Base-by-base conservation (phyloP, 108 stramenopile genomes). In the Aurantiochytrium sp. region DNA sequence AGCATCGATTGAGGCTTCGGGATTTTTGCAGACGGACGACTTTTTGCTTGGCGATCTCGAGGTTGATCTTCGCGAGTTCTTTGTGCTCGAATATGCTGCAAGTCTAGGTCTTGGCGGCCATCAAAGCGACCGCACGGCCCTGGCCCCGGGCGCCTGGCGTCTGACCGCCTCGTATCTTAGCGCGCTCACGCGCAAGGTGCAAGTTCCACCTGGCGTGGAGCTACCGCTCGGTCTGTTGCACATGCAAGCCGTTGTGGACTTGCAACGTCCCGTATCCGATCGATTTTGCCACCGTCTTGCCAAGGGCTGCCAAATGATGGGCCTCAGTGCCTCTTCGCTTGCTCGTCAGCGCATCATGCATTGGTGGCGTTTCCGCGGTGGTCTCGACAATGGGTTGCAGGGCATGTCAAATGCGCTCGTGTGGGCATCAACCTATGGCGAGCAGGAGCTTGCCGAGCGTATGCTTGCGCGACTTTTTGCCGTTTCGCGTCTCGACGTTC, bases 21-120 rank as follows among this genome's bases (percentile, higher is more conserved):
- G n/a, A 12, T 53, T 83, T 12, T 53, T 83, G 19, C 23, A 12
- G 6, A 12, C 19, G 25, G 76, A 83, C 28, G 49, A 47, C 49
- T 83, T 83, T 83, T 35, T 83, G 76, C 76, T 83, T 25, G 76
- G 76, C 10, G 51, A 53, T 45, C 76, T 83, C 49, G 76, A 83
- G 23, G 51, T 83, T 43, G 76, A 83, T 23, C 45, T 83, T 12
- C 76, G 76, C n/a, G 76, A 83, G 4, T 83, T 45, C 51, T 83
- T 53, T 53, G n/a, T 83, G 49, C 12, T 53, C 23, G 51, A 53
- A 12, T 83, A 83, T 23, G 76, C 76, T 6, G 49, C 49, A 18
- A 83, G 10, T 6, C 51, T 83, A 6, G 76, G 76, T 12, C 76
- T 83, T 53, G 76, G 76, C n/a, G 51, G 76, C 1, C 23, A 53